Base-by-base conservation (phyloP, 208 protist species). In the Trypanosoma lewisi region DNA sequence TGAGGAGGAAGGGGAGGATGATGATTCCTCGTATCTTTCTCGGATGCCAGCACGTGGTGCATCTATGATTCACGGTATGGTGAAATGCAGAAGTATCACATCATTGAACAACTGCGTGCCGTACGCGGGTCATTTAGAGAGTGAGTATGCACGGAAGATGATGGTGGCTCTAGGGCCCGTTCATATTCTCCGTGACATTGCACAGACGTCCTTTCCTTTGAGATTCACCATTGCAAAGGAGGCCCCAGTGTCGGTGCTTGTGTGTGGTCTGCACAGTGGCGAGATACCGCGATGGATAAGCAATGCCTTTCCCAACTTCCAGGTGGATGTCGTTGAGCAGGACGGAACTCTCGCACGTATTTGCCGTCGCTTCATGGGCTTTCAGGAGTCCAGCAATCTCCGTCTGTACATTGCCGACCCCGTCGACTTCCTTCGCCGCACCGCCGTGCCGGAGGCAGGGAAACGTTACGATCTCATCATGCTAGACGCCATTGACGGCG, bases 21-120 rank as follows among this genome's bases (percentile, higher is more conserved):
- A 57, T 16, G 27, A 16, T 23, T 63, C 61, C 11, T 51, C 50
- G 19, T 89, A 90, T 70, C 68, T 89, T 28, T 71, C 80, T 19
- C 86, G 83, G 59, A 89, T 92, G 77, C 81, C 85, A 1, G 78
- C 74, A 16, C 56, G 78, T 31, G 86, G 84, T 19, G 57, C 78
- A 30, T 78, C 86, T 44, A 57, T 89, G 30, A 76, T 94, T 28
- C 87, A 96, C 54, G 90, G 90, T 41, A 87, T 94, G 71, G 70
- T 80, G 39, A 96, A 96, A 72, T 96, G 90, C 70, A 88, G 78
- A 53, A 75, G 54, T 17, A 53, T 95, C 12, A 85, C 83, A 9
- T 61, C 81, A 31, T 65, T 81, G 28, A 95, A 93, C 70, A 93
- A 92, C 75, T 96, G 90, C 58, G 70, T 93, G 11, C 90, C 87